Percentiles rank a stretch among this genome's conserved stretches.
These are phyloP conservation scores for Pisolithus albus DNA, from an alignment of 768 basidiomycete species.

Conservation along the genomic window DNA sequence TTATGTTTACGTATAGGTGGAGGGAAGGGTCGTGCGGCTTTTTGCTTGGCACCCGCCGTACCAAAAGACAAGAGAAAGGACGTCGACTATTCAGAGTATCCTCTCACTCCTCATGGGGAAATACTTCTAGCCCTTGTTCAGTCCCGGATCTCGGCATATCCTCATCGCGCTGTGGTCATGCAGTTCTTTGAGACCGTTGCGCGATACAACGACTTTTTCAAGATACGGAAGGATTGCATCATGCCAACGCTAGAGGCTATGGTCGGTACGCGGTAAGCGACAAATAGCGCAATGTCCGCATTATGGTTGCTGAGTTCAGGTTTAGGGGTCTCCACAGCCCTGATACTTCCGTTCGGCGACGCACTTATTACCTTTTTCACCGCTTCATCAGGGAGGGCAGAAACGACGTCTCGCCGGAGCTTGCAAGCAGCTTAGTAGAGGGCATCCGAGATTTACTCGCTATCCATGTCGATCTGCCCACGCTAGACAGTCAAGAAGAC, in stretches of 20 bases:
- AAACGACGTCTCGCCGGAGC: conserved; percentile 66
- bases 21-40: conserved; percentile 77
- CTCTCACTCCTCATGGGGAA: conserved; percentile 86
- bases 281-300: neutral
- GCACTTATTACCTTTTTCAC: conserved; percentile 89
- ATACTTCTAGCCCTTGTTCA: conserved; percentile 80
- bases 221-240: conserved; percentile 83
- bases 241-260: conserved; percentile 84
- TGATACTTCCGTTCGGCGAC: conserved; percentile 59
- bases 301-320: conserved; percentile 4
- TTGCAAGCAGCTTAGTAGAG: conserved; percentile 66
- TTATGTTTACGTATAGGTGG: conserved; percentile 39
- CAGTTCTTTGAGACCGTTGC: conserved; percentile 91
- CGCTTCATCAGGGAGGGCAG: conserved; percentile 83
- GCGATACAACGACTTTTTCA: conserved; percentile 97
- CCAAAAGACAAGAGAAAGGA: conserved; percentile 63
- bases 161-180: conserved; percentile 75
- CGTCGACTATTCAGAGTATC: conserved; percentile 70
- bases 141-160: conserved; percentile 75
- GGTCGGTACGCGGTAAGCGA: conserved; percentile 68
- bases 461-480: conserved; percentile 71
- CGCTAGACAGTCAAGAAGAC: conserved; percentile 64
- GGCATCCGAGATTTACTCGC: conserved; percentile 70
- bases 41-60: conserved; percentile 69
- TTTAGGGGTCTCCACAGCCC: conserved; percentile 80